phyloP scores from a whole-genome alignment of 2,329 filamentous ascomycete species.

The Curvularia sp. region DNA sequence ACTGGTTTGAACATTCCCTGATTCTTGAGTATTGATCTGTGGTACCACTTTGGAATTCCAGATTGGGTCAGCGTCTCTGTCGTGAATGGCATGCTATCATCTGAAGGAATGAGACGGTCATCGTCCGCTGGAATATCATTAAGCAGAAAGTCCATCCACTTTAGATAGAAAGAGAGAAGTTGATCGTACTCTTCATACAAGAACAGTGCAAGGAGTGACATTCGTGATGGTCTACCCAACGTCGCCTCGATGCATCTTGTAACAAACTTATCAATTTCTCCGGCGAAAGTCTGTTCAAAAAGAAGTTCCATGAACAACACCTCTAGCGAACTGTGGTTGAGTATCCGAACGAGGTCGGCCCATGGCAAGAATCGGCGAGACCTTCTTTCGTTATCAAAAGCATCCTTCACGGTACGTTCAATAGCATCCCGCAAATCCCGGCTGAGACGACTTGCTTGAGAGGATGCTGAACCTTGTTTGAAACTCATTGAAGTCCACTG shows the following conservation, averaged over 20 bases:
- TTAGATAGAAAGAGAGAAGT: not conserved
- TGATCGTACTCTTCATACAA: not conserved
- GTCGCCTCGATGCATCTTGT: not conserved
- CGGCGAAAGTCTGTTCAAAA: not conserved
- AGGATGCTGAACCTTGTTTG: not conserved
- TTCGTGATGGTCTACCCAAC: not conserved
- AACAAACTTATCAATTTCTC: not conserved
- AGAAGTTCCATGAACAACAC: not conserved
- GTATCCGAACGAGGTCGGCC: not conserved
- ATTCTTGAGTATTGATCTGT: not conserved
- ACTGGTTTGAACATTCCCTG: not conserved
- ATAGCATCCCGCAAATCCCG: not conserved
- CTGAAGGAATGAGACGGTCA: not conserved
- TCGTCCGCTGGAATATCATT: not conserved
- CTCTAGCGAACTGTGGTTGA: not conserved
- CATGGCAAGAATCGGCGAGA: not conserved
- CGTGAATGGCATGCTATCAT: not conserved
- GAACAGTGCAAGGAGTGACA: not conserved
- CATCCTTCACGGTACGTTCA: not conserved
- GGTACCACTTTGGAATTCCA: not conserved
- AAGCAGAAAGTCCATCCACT: not conserved
- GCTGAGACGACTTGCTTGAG: not conserved
- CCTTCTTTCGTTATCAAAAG: not conserved
- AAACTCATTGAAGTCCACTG: not conserved
- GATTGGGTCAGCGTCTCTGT: not conserved